Conservation (phyloP, 1,284 basidiomycete species). For the Cutaneotrichosporon sp. region DNA sequence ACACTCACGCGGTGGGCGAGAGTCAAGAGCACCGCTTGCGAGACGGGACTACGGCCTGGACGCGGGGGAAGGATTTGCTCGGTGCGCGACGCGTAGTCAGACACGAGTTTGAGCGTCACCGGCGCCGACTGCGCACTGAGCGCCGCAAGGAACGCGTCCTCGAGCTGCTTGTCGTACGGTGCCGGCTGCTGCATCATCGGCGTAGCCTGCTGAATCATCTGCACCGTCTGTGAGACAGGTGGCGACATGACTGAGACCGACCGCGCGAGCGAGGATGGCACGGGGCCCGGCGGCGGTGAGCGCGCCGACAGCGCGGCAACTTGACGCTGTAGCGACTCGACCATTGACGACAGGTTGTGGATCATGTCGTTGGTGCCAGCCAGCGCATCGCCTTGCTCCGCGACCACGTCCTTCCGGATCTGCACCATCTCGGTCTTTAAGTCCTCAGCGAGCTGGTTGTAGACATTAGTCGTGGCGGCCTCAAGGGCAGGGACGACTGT, state of each 20-base stretch:
- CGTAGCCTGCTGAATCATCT: conserved; percentile 1
- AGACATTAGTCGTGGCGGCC: conserved; percentile 24
- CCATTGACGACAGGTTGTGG: conserved; percentile 24
- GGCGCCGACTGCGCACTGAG: conserved; percentile 24
- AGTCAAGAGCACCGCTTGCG: conserved; percentile 43
- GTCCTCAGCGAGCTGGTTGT: conserved; percentile 37
- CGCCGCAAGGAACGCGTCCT: conserved; percentile 38
- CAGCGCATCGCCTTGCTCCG: conserved; percentile 26
- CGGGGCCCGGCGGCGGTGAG: conserved; percentile 8
- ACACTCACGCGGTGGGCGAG: conserved; percentile 41
- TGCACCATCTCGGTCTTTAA: conserved; percentile 45
- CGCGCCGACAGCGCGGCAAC: conserved; percentile 28
- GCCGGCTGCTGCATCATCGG: not conserved
- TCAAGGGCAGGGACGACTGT: conserved; percentile 36
- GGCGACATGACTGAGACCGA: conserved; percentile 14
- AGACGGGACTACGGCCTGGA: conserved; percentile 27
- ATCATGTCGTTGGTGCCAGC: conserved; percentile 25
- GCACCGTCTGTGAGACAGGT: not conserved
- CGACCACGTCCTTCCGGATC: conserved; percentile 31
- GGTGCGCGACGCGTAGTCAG: conserved; percentile 25
- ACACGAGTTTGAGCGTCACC: conserved; percentile 32
- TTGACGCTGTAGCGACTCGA: conserved; percentile 36
- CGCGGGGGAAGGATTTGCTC: conserved; percentile 27
- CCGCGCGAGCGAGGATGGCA: not conserved
- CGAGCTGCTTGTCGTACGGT: conserved; percentile 21